These are phyloP conservation scores for Penicillium sp. DNA, from an alignment of 2,329 filamentous ascomycete genomes.

Conservation along the genomic window DNA sequence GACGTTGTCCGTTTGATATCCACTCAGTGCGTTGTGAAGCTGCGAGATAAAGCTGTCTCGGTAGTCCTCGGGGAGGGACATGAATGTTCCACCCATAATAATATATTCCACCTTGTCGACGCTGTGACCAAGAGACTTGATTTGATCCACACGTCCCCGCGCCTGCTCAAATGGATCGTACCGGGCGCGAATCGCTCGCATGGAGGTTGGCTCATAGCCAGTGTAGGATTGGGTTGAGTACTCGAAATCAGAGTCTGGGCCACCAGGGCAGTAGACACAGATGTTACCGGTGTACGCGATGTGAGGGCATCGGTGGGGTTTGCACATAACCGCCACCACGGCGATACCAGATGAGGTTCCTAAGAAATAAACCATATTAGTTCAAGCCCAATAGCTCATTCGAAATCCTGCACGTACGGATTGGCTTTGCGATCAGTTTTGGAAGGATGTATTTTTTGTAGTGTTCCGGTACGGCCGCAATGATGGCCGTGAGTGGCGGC, in stretches of 20 bases:
- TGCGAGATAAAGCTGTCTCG: slow-evolving; percentile 92
- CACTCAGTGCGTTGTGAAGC: slow-evolving; percentile 93
- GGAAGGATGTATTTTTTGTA: slow-evolving; percentile 99
- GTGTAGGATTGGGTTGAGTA: slow-evolving; percentile 99
- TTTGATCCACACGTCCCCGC: slow-evolving; percentile 90
- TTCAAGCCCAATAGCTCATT: background rate
- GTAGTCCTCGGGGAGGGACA: slow-evolving; percentile 89
- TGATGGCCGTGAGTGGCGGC: slow-evolving; percentile 92
- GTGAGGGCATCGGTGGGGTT: slow-evolving; percentile 94
- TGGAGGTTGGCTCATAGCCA: slow-evolving; percentile 96
- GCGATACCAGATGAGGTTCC: slow-evolving; percentile 95
- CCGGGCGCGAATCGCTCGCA: slow-evolving; percentile 93
- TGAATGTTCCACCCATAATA: slow-evolving; percentile 99
- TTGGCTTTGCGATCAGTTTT: slow-evolving; percentile 95
- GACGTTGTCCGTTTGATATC: slow-evolving; percentile 90
- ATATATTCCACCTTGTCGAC: slow-evolving; percentile 99
- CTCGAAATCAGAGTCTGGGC: slow-evolving; percentile 97
- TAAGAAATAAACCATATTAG: slow-evolving; percentile 37
- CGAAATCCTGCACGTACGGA: slow-evolving; percentile 58
- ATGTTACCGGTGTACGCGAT: slow-evolving; percentile 99
- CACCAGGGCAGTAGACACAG: slow-evolving; percentile 96
- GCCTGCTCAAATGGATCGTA: slow-evolving; percentile 99
- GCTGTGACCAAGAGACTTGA: slow-evolving; percentile 91
- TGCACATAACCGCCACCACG: slow-evolving; percentile 99
- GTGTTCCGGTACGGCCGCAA: slow-evolving; percentile 97